phyloP scores from a whole-genome alignment of 192 early-diverging fungal species.

The Funneliformis geosporum region DNA sequence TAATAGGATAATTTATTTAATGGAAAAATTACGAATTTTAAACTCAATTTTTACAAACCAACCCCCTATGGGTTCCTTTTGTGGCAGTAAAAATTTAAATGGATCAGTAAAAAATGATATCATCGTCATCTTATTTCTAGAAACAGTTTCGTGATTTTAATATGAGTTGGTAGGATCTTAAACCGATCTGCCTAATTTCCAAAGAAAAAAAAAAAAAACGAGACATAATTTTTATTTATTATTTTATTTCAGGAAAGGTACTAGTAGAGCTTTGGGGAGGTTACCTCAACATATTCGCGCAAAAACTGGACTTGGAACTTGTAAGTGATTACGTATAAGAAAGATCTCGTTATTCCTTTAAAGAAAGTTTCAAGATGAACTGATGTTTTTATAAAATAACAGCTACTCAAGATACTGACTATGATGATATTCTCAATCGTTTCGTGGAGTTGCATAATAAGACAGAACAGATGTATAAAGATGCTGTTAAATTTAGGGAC shows the following conservation, averaged over 20 bases:
- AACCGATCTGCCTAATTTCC: not conserved
- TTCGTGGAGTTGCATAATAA: conserved; percentile 16
- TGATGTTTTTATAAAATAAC: no score
- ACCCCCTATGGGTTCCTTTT: no score
- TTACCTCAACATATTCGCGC: conserved; percentile 4
- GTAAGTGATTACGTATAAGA: not conserved
- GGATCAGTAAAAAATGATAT: no score
- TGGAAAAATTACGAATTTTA: no score
- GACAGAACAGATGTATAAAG: conserved; percentile 18
- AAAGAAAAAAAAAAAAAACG: no score
- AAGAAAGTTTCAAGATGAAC: not conserved
- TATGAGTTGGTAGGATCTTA: not conserved
- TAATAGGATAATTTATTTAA: no score
- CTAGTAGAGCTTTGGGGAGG: not conserved
- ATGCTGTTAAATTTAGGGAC: conserved; percentile 31
- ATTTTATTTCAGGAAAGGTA: conserved; percentile 9
- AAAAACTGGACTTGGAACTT: conserved; percentile 1
- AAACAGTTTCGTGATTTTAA: not conserved
- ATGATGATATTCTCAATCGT: conserved; percentile 5
- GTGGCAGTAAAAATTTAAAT: no score
- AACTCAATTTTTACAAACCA: no score
- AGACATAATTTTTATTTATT: not conserved
- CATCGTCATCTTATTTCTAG: no score
- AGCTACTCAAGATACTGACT: conserved; percentile 19
- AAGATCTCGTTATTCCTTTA: not conserved